Base-by-base conservation (phyloP, 495 filamentous ascomycete genomes). In the Collariella sp. region DNA sequence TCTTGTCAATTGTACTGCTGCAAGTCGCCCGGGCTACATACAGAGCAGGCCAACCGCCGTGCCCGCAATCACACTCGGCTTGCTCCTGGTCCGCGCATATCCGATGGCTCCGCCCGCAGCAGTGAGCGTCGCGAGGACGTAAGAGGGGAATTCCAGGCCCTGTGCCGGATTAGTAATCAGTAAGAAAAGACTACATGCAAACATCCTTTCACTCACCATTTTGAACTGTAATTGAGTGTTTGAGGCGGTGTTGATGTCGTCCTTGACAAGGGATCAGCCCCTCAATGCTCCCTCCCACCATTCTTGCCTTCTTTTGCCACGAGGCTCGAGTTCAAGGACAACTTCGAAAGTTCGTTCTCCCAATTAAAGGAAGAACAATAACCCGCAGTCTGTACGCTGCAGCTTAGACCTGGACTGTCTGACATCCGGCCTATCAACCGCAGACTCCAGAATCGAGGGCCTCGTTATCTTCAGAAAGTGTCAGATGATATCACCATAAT, bases 101-200 rank as follows among this genome's bases (percentile, higher is more conserved):
- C 93, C 93, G 61, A 86, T 85, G 49, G 83, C 83, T 55, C 93
- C 93, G 59, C 93, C 93, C 40, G 85, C 74, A 46, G 89, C 89
- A 56, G 89, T 96, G 26, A 98, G 77, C 60, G 80, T 76, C 48
- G 84, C 86, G 68, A 98, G 85, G 61, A 86, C 60, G 69, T 84
- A 84, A 46, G 91, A 88, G 6, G 66, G 60, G 41, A 70, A 34
- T 63, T 71, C 64, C 36, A 70, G 63, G 40, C 64, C 66, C 64
- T 70, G 39, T 16, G 19, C 12, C 5, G n/a, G 15, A 7, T 31
- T 35, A 49, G 53, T 41, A 45, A 29, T 33, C 2, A 16, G 24
- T 22, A 10, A 13, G 11, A 12, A 4, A 12, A 15, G 19, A 15
- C 3, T 24, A 10, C 16, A 12, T 35, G 19, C 16, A n/a, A 5